Evolutionary conservation across 2,329 filamentous ascomycete species (phyloP).

Genomic region (Polytolypa hystricis): DNA sequence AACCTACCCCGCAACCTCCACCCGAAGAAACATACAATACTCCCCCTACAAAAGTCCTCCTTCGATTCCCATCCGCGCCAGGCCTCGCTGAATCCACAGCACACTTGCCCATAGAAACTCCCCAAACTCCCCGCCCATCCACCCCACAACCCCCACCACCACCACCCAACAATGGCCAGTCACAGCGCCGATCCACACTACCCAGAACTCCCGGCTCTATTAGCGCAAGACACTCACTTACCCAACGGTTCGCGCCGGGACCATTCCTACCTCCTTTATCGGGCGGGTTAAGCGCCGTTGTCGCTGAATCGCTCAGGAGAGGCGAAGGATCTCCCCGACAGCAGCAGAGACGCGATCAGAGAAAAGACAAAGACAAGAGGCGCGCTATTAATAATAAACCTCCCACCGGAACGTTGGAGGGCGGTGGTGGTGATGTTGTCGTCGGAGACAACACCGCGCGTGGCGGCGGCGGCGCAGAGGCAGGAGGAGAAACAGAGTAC

Average conservation of each 20-base stretch:
- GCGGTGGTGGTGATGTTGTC: too few relatives aligned
- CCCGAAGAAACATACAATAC: constrained; percentile 12
- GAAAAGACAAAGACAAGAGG: constrained; percentile 2
- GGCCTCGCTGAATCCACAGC: constrained; percentile 18
- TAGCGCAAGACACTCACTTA: constrained; percentile 39
- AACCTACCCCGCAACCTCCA: constrained; percentile 13
- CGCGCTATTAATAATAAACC: too few relatives aligned
- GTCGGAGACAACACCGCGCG: constrained; percentile 20
- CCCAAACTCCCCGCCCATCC: neutral
- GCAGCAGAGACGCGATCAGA: constrained; percentile 2
- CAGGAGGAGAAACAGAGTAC: constrained; percentile 11
- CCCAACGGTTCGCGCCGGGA: constrained; percentile 44
- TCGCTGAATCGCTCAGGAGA: constrained; percentile 53
- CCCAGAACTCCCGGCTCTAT: constrained; percentile 29
- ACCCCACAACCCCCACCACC: constrained; percentile 8
- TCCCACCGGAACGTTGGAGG: too few relatives aligned
- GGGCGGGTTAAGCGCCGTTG: constrained; percentile 49
- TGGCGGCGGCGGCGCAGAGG: constrained; percentile 14
- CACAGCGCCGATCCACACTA: constrained; percentile 18
- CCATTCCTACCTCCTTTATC: constrained; percentile 51
- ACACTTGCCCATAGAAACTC: neutral
- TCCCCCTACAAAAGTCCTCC: constrained; percentile 23
- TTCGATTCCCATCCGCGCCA: constrained; percentile 31
- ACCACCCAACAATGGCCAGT: constrained; percentile 11
- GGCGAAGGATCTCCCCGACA: constrained; percentile 35